Evolutionary conservation across 2,329 filamentous ascomycete genomes (phyloP).

Genomic region (Cladophialophora carrionii): DNA sequence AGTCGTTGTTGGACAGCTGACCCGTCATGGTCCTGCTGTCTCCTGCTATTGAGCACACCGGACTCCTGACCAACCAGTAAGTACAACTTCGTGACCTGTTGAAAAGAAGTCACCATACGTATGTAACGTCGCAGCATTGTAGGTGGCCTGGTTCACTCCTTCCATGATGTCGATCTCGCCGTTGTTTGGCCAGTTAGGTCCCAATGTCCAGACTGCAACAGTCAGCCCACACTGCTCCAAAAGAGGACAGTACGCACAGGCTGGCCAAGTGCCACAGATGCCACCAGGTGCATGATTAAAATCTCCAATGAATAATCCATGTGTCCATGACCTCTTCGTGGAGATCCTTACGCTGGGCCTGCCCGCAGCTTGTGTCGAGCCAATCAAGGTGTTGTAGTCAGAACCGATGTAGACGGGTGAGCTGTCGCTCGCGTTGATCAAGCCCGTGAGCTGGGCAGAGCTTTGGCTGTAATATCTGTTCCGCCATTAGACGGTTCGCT

Average conservation of each 20-base stretch:
- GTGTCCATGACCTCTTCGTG: slow-evolving; percentile 40
- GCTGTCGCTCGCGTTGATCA: slow-evolving; percentile 35
- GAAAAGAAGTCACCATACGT: slow-evolving; percentile 44
- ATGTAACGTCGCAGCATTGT: slow-evolving; percentile 65
- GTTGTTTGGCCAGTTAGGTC: slow-evolving; percentile 63
- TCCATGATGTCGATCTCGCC: slow-evolving; percentile 76
- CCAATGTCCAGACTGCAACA: slow-evolving; percentile 50
- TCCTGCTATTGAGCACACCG: slow-evolving; percentile 35
- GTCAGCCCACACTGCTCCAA: neutral
- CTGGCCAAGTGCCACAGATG: slow-evolving; percentile 48
- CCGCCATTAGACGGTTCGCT: neutral
- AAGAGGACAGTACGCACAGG: slow-evolving; percentile 28
- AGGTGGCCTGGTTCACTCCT: slow-evolving; percentile 63
- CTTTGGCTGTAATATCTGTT: slow-evolving; percentile 41
- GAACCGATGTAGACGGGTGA: slow-evolving; percentile 43
- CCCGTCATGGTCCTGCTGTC: slow-evolving; percentile 43
- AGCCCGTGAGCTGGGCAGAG: slow-evolving; percentile 31
- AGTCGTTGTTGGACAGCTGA: slow-evolving; percentile 55
- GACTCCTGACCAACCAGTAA: slow-evolving; percentile 18
- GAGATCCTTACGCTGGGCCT: slow-evolving; percentile 42
- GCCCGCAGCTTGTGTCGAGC: slow-evolving; percentile 36
- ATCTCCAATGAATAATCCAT: slow-evolving; percentile 46
- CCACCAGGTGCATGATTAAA: slow-evolving; percentile 43
- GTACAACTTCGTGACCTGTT: neutral
- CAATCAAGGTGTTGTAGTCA: slow-evolving; percentile 37